Base-by-base conservation (phyloP, 2,329 filamentous ascomycete species). In the Penicillium sp. region DNA sequence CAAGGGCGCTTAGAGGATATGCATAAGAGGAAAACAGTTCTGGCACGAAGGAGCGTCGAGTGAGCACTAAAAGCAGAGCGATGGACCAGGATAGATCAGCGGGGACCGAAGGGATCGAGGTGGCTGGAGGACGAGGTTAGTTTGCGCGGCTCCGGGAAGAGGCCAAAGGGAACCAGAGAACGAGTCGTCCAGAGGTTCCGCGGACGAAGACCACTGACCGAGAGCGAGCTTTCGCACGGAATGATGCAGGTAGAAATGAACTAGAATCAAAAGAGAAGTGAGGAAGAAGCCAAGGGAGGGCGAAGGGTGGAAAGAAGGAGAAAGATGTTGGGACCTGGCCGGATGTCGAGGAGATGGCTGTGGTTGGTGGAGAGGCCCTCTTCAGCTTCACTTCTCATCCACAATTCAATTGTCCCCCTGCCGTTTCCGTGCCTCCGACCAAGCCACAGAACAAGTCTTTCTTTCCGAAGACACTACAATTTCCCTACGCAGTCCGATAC, bases 81-180 rank as follows among this genome's bases (percentile, higher is more conserved):
- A 38, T 18, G 7, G 25, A 31, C 4, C 41, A 52, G 41, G 51
- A 50, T 56, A n/a, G 51, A 53, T 51, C 37, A 49, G 58, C 57
- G 59, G 60, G 50, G 63, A 52, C 56, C 61, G 60, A 61, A 62
- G 62, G 60, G 54, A 59, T 57, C 48, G 50, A 60, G 56, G 57
- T 62, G 59, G 59, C 59, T 63, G 62, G 61, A 63, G 47, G 51
- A 42, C 28, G 13, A 29, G n/a, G 39, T 56, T 56, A 54, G 58
- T 56, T 50, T 56, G 56, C 54, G 52, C 55, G 53, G 46, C 38
- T 27, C 25, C 47, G 48, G 46, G 38, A n/a, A n/a, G n/a, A 51
- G 52, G 51, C 47, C 33, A 39, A 32, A n/a, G 25, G 36, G 43
- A 38, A 31, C 27, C 39, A 39, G 29, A 38, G 35, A 30, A n/a